Evolutionary conservation across 108 stramenopile genomes (phyloP).

Genomic region (Aurantiochytrium sp.): DNA sequence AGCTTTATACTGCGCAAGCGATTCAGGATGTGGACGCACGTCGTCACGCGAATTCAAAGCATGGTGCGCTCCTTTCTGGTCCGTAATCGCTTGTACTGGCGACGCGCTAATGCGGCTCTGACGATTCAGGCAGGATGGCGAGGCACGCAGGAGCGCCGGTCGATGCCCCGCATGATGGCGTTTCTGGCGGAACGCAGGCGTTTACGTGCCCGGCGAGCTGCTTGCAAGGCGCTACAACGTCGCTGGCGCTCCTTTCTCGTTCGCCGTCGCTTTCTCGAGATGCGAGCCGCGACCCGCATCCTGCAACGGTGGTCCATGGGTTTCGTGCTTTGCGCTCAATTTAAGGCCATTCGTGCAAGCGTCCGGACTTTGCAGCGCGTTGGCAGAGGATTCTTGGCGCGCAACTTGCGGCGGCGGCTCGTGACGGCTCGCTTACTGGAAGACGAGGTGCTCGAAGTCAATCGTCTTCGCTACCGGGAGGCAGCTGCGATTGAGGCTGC

Average conservation of each 20-base stretch:
- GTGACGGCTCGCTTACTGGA: neutral
- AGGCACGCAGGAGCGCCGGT: neutral
- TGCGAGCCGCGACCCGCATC: neutral
- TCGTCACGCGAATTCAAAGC: neutral
- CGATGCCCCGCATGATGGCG: neutral
- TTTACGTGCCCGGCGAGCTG: neutral
- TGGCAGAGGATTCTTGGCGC: neutral
- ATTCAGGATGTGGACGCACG: neutral
- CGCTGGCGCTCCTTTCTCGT: neutral
- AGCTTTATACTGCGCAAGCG: neutral
- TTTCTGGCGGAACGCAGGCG: neutral
- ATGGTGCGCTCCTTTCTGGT: neutral
- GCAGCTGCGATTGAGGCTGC: neutral
- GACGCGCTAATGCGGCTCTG: neutral
- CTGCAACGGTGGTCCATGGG: neutral
- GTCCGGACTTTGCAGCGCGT: neutral
- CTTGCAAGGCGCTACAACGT: neutral
- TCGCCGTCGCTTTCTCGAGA: neutral
- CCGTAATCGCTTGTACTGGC: neutral
- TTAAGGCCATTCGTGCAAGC: neutral
- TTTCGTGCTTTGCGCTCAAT: neutral
- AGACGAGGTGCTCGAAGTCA: neutral
- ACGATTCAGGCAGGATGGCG: neutral
- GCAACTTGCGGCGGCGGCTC: neutral
- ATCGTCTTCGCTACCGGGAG: neutral